A percentile compares a stretch with the other conserved stretches of the same genome.
phyloP scores from a whole-genome alignment of 2,329 filamentous ascomycete genomes.

The Exophiala lecanii-corni region DNA sequence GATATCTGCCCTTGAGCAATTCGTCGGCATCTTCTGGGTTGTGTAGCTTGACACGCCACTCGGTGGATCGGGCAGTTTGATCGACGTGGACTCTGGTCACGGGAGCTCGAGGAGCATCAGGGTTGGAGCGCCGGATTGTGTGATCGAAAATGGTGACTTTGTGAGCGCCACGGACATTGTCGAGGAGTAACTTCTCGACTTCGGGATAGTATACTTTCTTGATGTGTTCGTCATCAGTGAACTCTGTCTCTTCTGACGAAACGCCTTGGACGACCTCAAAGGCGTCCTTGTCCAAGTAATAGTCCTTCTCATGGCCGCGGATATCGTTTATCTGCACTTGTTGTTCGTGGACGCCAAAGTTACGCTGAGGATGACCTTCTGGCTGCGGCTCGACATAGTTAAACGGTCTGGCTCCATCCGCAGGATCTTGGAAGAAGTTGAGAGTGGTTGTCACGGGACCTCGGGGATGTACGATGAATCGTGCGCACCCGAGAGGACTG shows the following conservation, averaged over 20 bases:
- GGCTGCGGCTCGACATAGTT: conserved; percentile 64
- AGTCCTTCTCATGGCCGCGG: conserved; percentile 63
- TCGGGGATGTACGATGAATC: conserved; percentile 44
- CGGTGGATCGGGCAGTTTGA: conserved; percentile 65
- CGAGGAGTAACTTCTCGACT: conserved; percentile 66
- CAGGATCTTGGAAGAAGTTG: conserved; percentile 60
- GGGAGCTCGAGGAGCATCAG: conserved; percentile 59
- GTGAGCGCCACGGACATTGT: conserved; percentile 61
- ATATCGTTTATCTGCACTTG: conserved; percentile 65
- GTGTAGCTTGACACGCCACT: conserved; percentile 63
- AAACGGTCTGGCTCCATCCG: conserved; percentile 57
- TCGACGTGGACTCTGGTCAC: conserved; percentile 76
- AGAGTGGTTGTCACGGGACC: conserved; percentile 61
- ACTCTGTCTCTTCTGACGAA: conserved; percentile 53
- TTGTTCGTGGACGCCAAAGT: conserved; percentile 53
- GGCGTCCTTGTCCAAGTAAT: conserved; percentile 67
- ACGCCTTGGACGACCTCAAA: conserved; percentile 63
- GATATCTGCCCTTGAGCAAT: conserved; percentile 64
- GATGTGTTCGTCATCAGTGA: conserved; percentile 66
- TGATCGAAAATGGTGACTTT: conserved; percentile 78
- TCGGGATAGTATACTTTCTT: conserved; percentile 75
- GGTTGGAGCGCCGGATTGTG: conserved; percentile 67
- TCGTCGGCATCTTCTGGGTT: conserved; percentile 62
- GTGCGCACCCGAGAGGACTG: conserved; percentile 28
- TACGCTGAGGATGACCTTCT: conserved; percentile 57